Conservation (phyloP, 441 rosid genomes). For the Manihot esculenta region DNA sequence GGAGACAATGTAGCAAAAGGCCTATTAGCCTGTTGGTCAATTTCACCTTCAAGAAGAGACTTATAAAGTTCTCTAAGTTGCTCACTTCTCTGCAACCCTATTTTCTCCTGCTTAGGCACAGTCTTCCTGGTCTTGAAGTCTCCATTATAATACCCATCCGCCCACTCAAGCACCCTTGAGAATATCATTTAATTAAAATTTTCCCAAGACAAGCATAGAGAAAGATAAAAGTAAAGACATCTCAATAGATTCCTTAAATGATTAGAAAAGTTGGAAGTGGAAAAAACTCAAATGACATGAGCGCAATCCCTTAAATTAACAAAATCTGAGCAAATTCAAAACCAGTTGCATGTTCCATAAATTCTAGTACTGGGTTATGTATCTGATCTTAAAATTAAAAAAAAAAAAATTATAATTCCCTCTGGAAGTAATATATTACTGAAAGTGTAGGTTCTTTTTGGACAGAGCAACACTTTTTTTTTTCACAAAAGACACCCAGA, state of each 20-base stretch:
- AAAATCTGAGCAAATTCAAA: neutral
- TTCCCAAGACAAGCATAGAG: conserved; percentile 1
- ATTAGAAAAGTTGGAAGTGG: neutral
- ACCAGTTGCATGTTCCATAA: conserved; percentile 12
- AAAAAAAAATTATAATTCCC: neutral
- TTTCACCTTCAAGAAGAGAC: conserved; percentile 58
- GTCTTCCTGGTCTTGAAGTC: conserved; percentile 85
- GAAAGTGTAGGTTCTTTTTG: neutral
- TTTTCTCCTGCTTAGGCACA: conserved; percentile 42
- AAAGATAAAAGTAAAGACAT: neutral
- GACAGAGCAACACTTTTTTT: neutral
- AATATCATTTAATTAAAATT: conserved; percentile 8
- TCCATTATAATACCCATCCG: conserved; percentile 86
- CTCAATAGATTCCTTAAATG: neutral
- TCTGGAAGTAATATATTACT: neutral
- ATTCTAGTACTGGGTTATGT: too few relatives aligned
- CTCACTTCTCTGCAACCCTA: conserved; percentile 74
- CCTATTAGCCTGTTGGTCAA: conserved; percentile 37
- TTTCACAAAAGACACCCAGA: conserved; percentile 19
- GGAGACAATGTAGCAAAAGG: conserved; percentile 66
- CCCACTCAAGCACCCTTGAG: conserved; percentile 75
- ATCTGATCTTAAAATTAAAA: too few relatives aligned
- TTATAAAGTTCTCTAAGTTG: conserved; percentile 64
- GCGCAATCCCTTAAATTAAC: neutral
- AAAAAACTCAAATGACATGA: too few relatives aligned